phyloP scores from a whole-genome alignment of 495 filamentous ascomycete species.

The Daldinia vernicosa region DNA sequence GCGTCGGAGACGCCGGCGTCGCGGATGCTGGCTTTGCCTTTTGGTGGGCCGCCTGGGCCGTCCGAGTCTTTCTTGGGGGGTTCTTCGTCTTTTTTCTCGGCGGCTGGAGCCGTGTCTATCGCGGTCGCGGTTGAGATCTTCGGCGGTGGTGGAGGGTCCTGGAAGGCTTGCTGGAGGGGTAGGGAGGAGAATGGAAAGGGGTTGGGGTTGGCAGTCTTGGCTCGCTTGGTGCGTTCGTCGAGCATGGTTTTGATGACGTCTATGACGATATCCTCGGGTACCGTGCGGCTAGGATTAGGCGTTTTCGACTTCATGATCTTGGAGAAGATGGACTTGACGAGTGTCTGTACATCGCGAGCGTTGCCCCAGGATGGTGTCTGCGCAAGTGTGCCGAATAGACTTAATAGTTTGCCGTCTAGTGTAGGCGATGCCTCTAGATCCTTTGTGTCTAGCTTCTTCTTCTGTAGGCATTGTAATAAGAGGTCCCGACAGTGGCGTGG shows the following conservation, averaged over 20 bases:
- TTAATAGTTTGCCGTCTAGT: constrained; percentile 43
- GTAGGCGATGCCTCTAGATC: constrained; percentile 49
- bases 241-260: constrained; percentile 56
- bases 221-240: constrained; percentile 52
- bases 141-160: constrained; percentile 20
- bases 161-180: constrained; percentile 4
- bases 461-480: constrained; percentile 31
- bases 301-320: constrained; percentile 50
- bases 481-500: constrained; percentile 56
- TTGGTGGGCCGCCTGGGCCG: background rate
- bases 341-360: constrained; percentile 68
- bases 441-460: constrained; percentile 49
- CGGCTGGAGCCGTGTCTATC: constrained; percentile 4
- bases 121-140: constrained; percentile 7
- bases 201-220: background rate
- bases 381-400: constrained; percentile 55
- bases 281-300: constrained; percentile 18
- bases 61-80: constrained; percentile 10
- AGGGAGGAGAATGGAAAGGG: background rate
- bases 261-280: constrained; percentile 51
- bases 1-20: constrained; percentile 68
- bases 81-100: constrained; percentile 4
- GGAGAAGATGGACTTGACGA: constrained; percentile 64
- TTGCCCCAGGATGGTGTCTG: constrained; percentile 70
- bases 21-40: constrained; percentile 37